Evolutionary conservation across 768 basidiomycete genomes (phyloP), one percentile per base, ranked within the genome.

Genomic region (Strobilomyces confusus): DNA sequence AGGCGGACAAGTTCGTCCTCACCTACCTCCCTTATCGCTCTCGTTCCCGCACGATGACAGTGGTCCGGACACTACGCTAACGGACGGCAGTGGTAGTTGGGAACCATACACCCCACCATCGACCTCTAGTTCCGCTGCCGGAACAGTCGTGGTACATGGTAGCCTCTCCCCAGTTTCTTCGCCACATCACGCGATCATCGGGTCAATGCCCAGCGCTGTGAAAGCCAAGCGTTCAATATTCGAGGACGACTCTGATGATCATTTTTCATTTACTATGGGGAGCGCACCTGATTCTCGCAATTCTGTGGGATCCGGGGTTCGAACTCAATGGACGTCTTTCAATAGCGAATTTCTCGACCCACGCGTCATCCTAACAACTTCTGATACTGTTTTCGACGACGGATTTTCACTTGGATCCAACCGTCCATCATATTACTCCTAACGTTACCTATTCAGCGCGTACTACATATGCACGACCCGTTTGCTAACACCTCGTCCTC

Each of bases 81-180:
- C 75, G 44, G 77, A 80, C 37, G 64, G 70, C 17, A 73, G 75
- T 33, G 76, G 77, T 51, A 77, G 78, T 17, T 86, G 84, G 84
- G 75, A 80, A 5, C 73, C 78, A 30, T 85, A 84, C 57, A 84
- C 83, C 0, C 84, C 84, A 26, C 83, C 83, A 1, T 75, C 80
- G 1, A 84, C 83, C 7, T 75, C 74, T 1, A 75, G 75, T 9
- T 83, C 82, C 7, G 69, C 76, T 19, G 72, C 77, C 6, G 69
- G 69, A 44, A 58, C 76, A 66, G 32, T 78, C 71, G n/a, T 78
- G 72, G 26, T 72, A 67, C 50, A 81, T 76, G 59, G 66, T 67
- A 62, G 66, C 29, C 67, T 68, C 29, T 67, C 76, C 12, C 67
- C 61, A 56, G 36, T 52, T 61, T 54, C 67, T 14, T 58, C 69